These are phyloP conservation scores for Juglanconis oblonga DNA, from an alignment of 2,329 filamentous ascomycete genomes.

Conservation along the genomic window DNA sequence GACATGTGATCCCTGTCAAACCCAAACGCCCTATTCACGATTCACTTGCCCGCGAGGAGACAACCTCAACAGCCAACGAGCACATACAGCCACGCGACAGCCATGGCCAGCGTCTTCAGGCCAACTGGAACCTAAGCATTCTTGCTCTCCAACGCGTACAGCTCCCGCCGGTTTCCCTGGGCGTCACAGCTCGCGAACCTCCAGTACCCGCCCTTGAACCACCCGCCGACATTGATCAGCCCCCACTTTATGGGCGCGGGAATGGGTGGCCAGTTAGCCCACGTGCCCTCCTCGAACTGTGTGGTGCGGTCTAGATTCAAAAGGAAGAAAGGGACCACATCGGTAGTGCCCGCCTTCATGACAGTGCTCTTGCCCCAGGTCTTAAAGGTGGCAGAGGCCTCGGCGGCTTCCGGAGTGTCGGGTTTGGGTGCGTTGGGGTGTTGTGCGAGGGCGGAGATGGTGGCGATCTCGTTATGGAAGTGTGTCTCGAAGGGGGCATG, in stretches of 20 bases:
- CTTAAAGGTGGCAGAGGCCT: slow-evolving; percentile 52
- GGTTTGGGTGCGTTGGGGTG: slow-evolving; percentile 50
- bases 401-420: slow-evolving; percentile 41
- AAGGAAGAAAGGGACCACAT: slow-evolving; percentile 64
- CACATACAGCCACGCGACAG: neutral
- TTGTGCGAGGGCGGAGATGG: slow-evolving; percentile 46
- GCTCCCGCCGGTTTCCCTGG: slow-evolving; percentile 47
- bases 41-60: too few species aligned
- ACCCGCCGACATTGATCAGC: slow-evolving; percentile 55
- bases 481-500: slow-evolving; percentile 49
- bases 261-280: slow-evolving; percentile 64
- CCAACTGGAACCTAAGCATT: neutral
- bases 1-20: too few species aligned
- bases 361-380: slow-evolving; percentile 62
- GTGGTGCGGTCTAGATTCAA: slow-evolving; percentile 58
- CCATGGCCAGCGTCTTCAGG: neutral
- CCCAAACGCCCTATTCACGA: too few species aligned
- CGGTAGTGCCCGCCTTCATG: slow-evolving; percentile 56
- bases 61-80: too few species aligned
- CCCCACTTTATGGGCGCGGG: slow-evolving; percentile 58
- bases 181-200: slow-evolving; percentile 62
- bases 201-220: slow-evolving; percentile 58
- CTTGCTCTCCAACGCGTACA: slow-evolving; percentile 44
- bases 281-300: slow-evolving; percentile 51
- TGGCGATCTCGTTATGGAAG: slow-evolving; percentile 54